A percentile compares a stretch with the other conserved stretches of the same genome.
Evolutionary conservation across 305 asterid genomes (phyloP).

Genomic region (Stenogyne calaminthoides): DNA sequence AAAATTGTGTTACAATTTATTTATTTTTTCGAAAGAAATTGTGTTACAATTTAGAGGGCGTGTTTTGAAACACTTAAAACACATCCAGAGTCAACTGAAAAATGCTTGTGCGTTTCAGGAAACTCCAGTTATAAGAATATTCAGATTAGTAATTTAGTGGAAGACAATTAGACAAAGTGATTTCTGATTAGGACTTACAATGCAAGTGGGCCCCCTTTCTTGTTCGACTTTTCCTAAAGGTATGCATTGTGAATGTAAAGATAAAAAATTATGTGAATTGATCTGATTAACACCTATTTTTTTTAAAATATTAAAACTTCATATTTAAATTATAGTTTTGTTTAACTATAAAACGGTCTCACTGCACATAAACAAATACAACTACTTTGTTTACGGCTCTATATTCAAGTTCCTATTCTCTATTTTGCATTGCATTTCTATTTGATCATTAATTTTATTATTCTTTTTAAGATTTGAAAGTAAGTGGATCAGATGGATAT

Average conservation of each 20-base stretch:
- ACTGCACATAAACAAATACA: too few relatives aligned
- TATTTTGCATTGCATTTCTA: not conserved
- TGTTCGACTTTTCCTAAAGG: not conserved
- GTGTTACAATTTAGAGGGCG: not conserved
- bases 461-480: not conserved
- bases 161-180: constrained; percentile 11
- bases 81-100: not conserved
- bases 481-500: constrained; percentile 4
- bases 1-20: too few relatives aligned
- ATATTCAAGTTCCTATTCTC: not conserved
- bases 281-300: too few relatives aligned
- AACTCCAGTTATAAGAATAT: constrained; percentile 2
- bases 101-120: not conserved
- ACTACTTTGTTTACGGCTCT: too few relatives aligned
- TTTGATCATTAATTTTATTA: not conserved
- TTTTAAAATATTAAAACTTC: too few relatives aligned
- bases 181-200: not conserved
- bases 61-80: too few relatives aligned
- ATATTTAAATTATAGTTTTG: too few relatives aligned
- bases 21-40: too few relatives aligned
- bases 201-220: not conserved
- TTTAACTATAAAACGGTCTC: too few relatives aligned
- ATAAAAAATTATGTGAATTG: too few relatives aligned
- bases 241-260: too few relatives aligned
- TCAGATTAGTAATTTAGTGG: not conserved